Evolutionary conservation across 305 asterid species (phyloP).

Genomic region (Ruellia speciosa): DNA sequence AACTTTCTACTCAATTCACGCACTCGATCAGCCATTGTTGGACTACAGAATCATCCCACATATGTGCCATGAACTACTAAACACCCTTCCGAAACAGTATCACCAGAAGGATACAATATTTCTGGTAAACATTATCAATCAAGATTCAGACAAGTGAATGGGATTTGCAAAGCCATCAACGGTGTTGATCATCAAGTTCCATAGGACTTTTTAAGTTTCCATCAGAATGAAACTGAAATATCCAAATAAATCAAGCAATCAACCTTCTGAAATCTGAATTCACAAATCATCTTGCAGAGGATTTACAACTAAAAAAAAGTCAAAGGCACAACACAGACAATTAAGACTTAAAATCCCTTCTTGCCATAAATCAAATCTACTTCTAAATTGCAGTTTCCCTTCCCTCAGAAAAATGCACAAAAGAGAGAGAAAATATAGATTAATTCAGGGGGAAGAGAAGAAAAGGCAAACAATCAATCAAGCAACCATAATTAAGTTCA

Average conservation of each 20-base stretch:
- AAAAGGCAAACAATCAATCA: neutral
- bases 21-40: too few relatives aligned
- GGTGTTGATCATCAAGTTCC: too few relatives aligned
- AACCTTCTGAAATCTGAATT: neutral
- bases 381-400: neutral
- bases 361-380: neutral
- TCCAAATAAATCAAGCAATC: neutral
- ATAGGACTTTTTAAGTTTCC: too few relatives aligned
- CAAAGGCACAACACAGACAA: neutral
- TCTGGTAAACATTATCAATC: neutral
- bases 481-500: neutral
- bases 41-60: too few relatives aligned
- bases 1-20: neutral
- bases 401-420: neutral
- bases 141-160: neutral
- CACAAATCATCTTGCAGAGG: neutral
- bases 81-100: too few relatives aligned
- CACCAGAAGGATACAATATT: neutral
- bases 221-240: neutral
- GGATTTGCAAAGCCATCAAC: too few relatives aligned
- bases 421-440: neutral
- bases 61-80: too few relatives aligned
- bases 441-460: too few relatives aligned
- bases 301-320: neutral
- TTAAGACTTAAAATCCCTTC: neutral